Percentiles rank a stretch among this genome's conserved stretches.
Evolutionary conservation across 1,284 basidiomycete genomes (phyloP).

Genomic region (Ceratobasidium sp.): DNA sequence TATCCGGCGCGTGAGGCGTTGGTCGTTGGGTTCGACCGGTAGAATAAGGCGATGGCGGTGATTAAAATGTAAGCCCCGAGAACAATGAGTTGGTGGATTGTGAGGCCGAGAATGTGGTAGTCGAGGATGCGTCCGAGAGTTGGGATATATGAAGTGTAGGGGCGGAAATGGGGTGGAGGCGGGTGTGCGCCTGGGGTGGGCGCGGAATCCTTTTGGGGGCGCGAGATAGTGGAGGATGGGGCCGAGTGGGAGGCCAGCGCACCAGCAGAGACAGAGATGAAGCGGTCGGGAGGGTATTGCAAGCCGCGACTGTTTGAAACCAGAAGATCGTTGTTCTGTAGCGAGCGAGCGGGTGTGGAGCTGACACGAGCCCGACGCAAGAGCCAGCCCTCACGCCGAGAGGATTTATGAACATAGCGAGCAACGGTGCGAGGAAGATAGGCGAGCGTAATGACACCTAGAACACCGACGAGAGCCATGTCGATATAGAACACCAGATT

Average conservation of each 20-base stretch:
- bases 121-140: slow-evolving; percentile 2
- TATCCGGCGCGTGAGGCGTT: slow-evolving; percentile 44
- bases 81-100: slow-evolving; percentile 28
- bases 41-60: slow-evolving; percentile 29
- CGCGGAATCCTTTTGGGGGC: neutral
- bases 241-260: neutral
- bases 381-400: slow-evolving; percentile 20
- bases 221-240: neutral
- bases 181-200: no score
- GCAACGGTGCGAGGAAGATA: slow-evolving; percentile 24
- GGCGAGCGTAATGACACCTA: neutral
- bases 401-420: slow-evolving; percentile 21
- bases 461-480: slow-evolving; percentile 27
- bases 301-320: neutral
- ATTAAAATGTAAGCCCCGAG: slow-evolving; percentile 25
- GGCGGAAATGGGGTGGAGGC: neutral
- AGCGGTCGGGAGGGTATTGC: slow-evolving; percentile 7
- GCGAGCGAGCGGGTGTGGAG: neutral
- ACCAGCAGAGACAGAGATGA: neutral
- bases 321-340: neutral
- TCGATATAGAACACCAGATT: slow-evolving; percentile 26
- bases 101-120: slow-evolving; percentile 19
- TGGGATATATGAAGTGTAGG: slow-evolving; percentile 10
- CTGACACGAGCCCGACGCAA: neutral
- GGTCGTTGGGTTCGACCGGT: slow-evolving; percentile 24